Percentiles rank a stretch among this genome's conserved stretches.
These are phyloP conservation scores for Pleurotus tuber-regium DNA, from an alignment of 768 basidiomycete genomes.

Conservation along the genomic window DNA sequence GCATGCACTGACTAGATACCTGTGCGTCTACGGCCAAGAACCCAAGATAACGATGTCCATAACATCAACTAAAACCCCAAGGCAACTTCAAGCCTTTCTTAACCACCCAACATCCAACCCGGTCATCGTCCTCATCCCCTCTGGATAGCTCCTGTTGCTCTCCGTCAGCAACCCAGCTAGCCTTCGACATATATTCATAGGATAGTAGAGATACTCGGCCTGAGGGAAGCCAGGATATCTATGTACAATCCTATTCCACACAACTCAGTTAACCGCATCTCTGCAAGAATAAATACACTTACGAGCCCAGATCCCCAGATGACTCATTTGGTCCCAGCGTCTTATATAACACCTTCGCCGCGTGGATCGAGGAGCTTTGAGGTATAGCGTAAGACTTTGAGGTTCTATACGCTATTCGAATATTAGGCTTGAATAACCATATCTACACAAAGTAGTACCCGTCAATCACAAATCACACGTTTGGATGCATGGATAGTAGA, in stretches of 20 bases:
- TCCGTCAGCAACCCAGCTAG: slow-evolving; percentile 70
- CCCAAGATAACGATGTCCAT: no score
- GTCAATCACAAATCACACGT: neutral
- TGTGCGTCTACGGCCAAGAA: no score
- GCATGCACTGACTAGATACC: no score
- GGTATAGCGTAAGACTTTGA: slow-evolving; percentile 54
- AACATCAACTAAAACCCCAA: neutral
- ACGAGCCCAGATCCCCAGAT: slow-evolving; percentile 54
- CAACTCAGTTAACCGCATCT: neutral
- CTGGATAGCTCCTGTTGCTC: slow-evolving; percentile 76
- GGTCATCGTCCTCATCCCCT: slow-evolving; percentile 74
- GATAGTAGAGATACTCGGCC: slow-evolving; percentile 86
- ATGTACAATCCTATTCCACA: slow-evolving; percentile 46
- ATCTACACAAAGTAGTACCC: slow-evolving; percentile 48
- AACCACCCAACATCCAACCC: slow-evolving; percentile 84
- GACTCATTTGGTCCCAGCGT: slow-evolving; percentile 61
- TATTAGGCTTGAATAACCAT: slow-evolving; percentile 93
- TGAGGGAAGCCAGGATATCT: slow-evolving; percentile 83
- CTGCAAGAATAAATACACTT: slow-evolving; percentile 16
- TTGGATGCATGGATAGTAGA: neutral
- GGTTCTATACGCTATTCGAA: slow-evolving; percentile 74
- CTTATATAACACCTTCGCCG: slow-evolving; percentile 86
- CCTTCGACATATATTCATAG: slow-evolving; percentile 71
- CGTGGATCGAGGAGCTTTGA: slow-evolving; percentile 58
- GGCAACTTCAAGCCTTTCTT: slow-evolving; percentile 31